Base-by-base conservation (phyloP, 2,329 filamentous ascomycete genomes). In the Karstenula rhodostoma region DNA sequence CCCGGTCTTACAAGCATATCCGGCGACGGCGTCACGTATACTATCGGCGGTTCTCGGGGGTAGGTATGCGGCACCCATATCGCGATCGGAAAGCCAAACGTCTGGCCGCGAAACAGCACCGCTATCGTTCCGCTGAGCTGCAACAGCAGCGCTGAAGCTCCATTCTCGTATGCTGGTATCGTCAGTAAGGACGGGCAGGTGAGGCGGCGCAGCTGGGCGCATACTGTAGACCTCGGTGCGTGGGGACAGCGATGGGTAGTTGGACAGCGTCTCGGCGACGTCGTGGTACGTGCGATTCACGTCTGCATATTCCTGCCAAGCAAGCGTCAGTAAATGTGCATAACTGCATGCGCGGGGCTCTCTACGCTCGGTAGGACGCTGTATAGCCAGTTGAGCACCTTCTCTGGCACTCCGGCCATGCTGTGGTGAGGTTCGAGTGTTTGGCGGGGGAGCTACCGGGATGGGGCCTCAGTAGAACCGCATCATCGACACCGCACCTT, bases 211-310 rank as follows among this genome's bases (percentile, higher is more conserved):
- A 37, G 37, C 56, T 57, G 54, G 57, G 47, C 54, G 78, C 87
- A 71, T 85, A 96, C 93, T 98, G 80, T 98, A 96, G 54, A 98
- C 94, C 78, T 98, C 94, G 62, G 95, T 99, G 69, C 92, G 88
- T 27, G 94, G 93, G 9, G 90, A 86, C 23, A 99, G 84, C 2
- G 92, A 90, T 8, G 93, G 88, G 74, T 93, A 93, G 68, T 90
- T 87, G 33, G 91, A 86, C 56, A 99, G 87, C 29, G 89, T 87
- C 74, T 93, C 90, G 64, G 92, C 94, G 69, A 96, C 89, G 79
- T 98, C 94, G 76, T 91, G 91, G 81, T 98, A 98, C 56, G 94
- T 93, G 63, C 93, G 90, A 75, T 94, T 96, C 60, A 96, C 90
- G 81, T 98, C 92, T 77, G 89, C 89, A 77, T 99, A 98, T 86